Evolutionary conservation across 495 filamentous ascomycete species (phyloP).

Genomic region (Talaromyces ruber): DNA sequence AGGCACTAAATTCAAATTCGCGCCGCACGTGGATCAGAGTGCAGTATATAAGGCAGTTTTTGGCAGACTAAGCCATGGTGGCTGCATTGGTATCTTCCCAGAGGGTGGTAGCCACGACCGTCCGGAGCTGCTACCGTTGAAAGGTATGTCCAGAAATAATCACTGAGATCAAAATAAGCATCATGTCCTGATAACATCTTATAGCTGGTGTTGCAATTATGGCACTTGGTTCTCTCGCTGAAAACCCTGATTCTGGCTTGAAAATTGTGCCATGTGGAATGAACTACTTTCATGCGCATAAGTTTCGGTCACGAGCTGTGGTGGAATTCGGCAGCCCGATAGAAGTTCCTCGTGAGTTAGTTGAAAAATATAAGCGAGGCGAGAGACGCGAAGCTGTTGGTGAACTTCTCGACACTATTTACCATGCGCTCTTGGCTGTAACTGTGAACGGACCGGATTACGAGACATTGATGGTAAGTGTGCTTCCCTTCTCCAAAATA

Average conservation of each 20-base stretch:
- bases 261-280: conserved; percentile 99
- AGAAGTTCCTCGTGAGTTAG: conserved; percentile 70
- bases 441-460: conserved; percentile 94
- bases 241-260: conserved; percentile 79
- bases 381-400: conserved; percentile 79
- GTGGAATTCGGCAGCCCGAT: conserved; percentile 91
- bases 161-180: not conserved
- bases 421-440: conserved; percentile 75
- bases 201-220: conserved; percentile 93
- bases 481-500: not conserved
- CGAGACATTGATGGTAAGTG: conserved; percentile 83
- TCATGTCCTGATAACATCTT: conserved; percentile 12
- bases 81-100: conserved; percentile 94
- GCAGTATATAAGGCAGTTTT: conserved; percentile 93
- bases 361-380: conserved; percentile 75
- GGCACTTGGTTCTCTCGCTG: conserved; percentile 88
- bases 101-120: conserved; percentile 97
- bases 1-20: conserved; percentile 76
- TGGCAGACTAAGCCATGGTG: conserved; percentile 65
- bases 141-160: conserved; percentile 44
- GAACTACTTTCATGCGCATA: conserved; percentile 99
- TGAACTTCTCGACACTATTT: conserved; percentile 73
- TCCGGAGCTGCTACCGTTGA: conserved; percentile 85
- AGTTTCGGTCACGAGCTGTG: conserved; percentile 93
- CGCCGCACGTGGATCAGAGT: conserved; percentile 90